Base-by-base conservation (phyloP, 805 yeast genomes). In the Kodamaea hsintzibuensis region DNA sequence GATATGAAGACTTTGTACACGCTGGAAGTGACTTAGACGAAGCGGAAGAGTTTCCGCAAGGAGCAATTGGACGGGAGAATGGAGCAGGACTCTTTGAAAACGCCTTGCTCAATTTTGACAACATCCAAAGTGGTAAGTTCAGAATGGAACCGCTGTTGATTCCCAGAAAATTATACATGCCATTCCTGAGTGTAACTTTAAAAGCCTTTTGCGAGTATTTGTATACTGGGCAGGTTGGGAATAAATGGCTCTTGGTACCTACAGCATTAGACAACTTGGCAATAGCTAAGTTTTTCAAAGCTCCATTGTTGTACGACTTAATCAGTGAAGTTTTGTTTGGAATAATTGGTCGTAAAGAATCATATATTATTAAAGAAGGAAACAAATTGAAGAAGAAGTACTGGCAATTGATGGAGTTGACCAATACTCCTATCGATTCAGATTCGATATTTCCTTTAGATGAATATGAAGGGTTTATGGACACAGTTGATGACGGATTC, bases 221-320 rank as follows among this genome's bases (percentile, higher is more conserved):
- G 52, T 87, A 85, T 62, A 88, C 92, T 4, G 96, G 95, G 1
- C 91, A 88, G 66, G 82, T 89, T 18, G 90, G 90, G 22, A 82
- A 85, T 51, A 85, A 81, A 60, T 88, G 93, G 93, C 69, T 78
- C n/a, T 68, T 88, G 40, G 74, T 81, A 1, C 93, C 95, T 0
- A 84, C 88, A 0, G 81, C 88, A 0, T 73, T 87, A 40, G 91
- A 87, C 58, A 76, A 84, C 47, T 72, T 88, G 58, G 66, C 84
- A 35, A 76, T 85, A 62, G 78, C 92, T 2, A 85, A 85, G 60
- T 77, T 82, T 55, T 87, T 84, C 62, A 86, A 85, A 56, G 77
- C 88, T 19, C 92, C 93, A 1, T 69, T 88, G 49, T 71, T 89
- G 25, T 86, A 85, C 64, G 91, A 86, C 61, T 73, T 88, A 62